Percentiles rank a stretch among this genome's conserved stretches.
phyloP scores from a whole-genome alignment of 352 stramenopile species.

The Globisporangium uncinulatum region DNA sequence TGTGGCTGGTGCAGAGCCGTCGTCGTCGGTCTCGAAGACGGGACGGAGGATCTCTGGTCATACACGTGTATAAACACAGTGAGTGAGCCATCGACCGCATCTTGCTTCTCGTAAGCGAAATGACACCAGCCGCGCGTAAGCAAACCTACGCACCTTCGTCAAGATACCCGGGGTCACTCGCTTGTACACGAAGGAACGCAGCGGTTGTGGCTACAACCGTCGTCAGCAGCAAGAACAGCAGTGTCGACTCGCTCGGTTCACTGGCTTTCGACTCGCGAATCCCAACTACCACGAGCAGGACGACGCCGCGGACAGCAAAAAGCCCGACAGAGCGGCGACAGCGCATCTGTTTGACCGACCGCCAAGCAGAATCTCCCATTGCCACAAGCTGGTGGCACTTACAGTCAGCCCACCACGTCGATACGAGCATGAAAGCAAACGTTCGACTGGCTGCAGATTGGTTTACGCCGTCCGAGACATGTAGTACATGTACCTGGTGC shows the following conservation, averaged over 20 bases:
- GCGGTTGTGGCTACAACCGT: slow-evolving; percentile 5
- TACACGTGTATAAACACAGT: neutral
- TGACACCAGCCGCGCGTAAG: neutral
- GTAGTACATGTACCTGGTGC: too few species aligned
- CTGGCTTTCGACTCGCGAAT: neutral
- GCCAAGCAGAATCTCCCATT: too few species aligned
- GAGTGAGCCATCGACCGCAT: too few species aligned
- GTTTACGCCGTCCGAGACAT: too few species aligned
- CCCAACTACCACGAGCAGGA: neutral
- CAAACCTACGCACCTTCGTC: slow-evolving; percentile 25
- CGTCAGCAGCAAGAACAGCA: slow-evolving; percentile 2
- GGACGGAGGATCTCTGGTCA: neutral
- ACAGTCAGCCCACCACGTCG: too few species aligned
- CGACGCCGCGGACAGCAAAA: neutral
- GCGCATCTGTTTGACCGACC: too few species aligned
- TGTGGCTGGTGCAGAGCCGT: neutral
- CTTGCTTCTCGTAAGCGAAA: neutral
- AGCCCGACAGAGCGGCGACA: too few species aligned
- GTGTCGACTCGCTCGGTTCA: neutral
- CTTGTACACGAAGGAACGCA: slow-evolving; percentile 24
- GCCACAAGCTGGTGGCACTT: too few species aligned
- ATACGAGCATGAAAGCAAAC: too few species aligned
- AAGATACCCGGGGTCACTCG: slow-evolving; percentile 37
- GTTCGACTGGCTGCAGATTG: too few species aligned
- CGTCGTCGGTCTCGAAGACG: neutral